Base-by-base conservation (phyloP, 2,329 filamentous ascomycete genomes). In the Pseudogymnoascus sp. region DNA sequence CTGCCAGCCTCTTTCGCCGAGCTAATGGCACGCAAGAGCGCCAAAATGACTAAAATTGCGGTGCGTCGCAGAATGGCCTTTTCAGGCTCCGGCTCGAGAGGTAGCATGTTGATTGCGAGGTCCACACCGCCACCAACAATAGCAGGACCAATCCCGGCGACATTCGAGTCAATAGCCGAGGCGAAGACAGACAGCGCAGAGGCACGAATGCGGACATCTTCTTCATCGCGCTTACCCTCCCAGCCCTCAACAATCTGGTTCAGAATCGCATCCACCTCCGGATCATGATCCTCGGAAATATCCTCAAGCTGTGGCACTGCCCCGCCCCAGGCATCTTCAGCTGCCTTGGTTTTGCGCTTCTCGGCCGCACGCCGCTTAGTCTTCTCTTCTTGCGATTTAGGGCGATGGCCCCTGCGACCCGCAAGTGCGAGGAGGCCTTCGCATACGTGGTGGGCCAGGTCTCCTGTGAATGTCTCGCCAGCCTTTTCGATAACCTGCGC, bases 141-240 rank as follows among this genome's bases (percentile, higher is more conserved):
- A 6, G 75, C 72, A 0, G 84, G 72, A 1, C 83, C 82, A 26
- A 88, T 73, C 0, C 84, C 85, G 1, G 76, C 74, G 3, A 87
- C 75, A 66, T 86, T 87, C 1, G 79, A 82, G 71, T 90, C 87
- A 26, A 90, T 73, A 0, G 80, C 79, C 1, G 76, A 75, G 0
- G 83, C 82, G 46, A 91, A 78, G 56, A 91, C 81, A 4, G 87
- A 88, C 6, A 92, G 73, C 3, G 88, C 86, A 22, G 88, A 90
- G 12, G 87, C 77, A 0, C 89, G 84, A 67, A 92, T 82, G 3
- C 89, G 81, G 11, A 90, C 78, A 70, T 91, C 89, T 72, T 91
- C 89, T 64, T 81, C 81, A 0, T 86, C 87, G 14, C 81, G 77
- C 63, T 84, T 86, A 65, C 85, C 82, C 67, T 87, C 81, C 89